phyloP scores from a whole-genome alignment of 768 basidiomycete species.

The Auriscalpium microsporum region DNA sequence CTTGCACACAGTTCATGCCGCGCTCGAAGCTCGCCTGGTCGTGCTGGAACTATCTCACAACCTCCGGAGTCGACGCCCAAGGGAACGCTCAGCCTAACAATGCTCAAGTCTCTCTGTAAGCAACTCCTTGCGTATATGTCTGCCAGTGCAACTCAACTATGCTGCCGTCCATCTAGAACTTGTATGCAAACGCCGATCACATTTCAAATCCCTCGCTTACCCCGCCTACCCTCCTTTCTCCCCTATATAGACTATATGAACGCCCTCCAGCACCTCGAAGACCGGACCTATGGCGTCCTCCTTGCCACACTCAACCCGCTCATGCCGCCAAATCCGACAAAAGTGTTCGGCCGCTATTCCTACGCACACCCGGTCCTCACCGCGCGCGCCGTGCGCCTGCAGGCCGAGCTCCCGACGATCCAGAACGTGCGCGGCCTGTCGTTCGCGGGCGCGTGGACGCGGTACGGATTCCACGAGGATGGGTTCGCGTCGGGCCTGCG shows the following conservation, averaged over 20 bases:
- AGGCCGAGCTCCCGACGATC: slow-evolving; percentile 43
- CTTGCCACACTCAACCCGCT: slow-evolving; percentile 69
- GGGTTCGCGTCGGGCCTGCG: slow-evolving; percentile 47
- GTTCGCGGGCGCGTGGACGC: slow-evolving; percentile 61
- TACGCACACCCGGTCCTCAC: slow-evolving; percentile 70
- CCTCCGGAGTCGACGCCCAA: slow-evolving; percentile 28
- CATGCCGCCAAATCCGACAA: slow-evolving; percentile 39
- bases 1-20: slow-evolving; percentile 53
- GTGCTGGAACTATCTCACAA: slow-evolving; percentile 74
- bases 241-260: slow-evolving; percentile 58
- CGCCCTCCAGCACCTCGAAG: slow-evolving; percentile 57
- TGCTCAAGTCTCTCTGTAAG: slow-evolving; percentile 55
- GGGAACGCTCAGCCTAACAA: slow-evolving; percentile 37
- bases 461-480: slow-evolving; percentile 80
- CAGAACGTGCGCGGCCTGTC: slow-evolving; percentile 56
- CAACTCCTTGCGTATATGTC: slow-evolving; percentile 3
- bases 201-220: too few relatives aligned
- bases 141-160: slow-evolving; percentile 18
- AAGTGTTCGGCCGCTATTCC: slow-evolving; percentile 39
- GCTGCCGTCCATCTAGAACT: slow-evolving; percentile 28
- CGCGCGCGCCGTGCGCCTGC: slow-evolving; percentile 44
- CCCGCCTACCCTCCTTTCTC: not conserved
- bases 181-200: too few relatives aligned
- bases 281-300: slow-evolving; percentile 47
- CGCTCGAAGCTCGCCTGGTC: slow-evolving; percentile 53